Base-by-base conservation (phyloP, 495 filamentous ascomycete genomes). In the Lepraria neglecta region DNA sequence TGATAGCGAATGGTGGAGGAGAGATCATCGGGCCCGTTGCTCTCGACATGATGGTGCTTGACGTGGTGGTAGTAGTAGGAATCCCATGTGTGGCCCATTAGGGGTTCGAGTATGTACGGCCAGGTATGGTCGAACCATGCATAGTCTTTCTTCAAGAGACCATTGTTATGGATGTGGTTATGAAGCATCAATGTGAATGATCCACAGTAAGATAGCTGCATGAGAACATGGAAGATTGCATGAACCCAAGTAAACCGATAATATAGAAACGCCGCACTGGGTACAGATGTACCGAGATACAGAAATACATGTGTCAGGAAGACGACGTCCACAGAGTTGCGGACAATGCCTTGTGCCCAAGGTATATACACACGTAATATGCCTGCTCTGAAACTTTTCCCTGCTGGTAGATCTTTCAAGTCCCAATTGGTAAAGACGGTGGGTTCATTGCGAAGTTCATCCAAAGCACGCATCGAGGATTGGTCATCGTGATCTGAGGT, bases 11-110 rank as follows among this genome's bases (percentile, higher is more conserved):
- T 78, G 14, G 89, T 91, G 0, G 86, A 86, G 11, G 82, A 87
- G 6, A 92, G 77, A 66, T 92, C 89, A 43, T 83, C 76, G 0
- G 87, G 87, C 0, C 88, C 89, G 69, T 92, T 92, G 58, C 81
- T 84, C 69, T 92, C 89, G 53, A 91, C 84, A 65, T 91, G 89
- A 67, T 91, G 89, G 69, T 89, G 86, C 73, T 92, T 91, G 63
- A 91, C 86, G 64, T 91, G 89, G 70, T 92, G 89, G 66, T 89
- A 90, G 69, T 78, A 92, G 71, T 91, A 92, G 11, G 82, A 85
- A 70, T 91, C 87, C 87, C 87, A 91, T 0, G 89, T 90, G 65
- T 91, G 88, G 2, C 89, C 89, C 77, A 88, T 86, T 61, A 92
- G 69, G 3, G 88, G 88, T 64, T 90, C 86, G 31, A 82, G 72